Conservation (phyloP, 2,329 filamentous ascomycete genomes). For the Aspergillus unguis region DNA sequence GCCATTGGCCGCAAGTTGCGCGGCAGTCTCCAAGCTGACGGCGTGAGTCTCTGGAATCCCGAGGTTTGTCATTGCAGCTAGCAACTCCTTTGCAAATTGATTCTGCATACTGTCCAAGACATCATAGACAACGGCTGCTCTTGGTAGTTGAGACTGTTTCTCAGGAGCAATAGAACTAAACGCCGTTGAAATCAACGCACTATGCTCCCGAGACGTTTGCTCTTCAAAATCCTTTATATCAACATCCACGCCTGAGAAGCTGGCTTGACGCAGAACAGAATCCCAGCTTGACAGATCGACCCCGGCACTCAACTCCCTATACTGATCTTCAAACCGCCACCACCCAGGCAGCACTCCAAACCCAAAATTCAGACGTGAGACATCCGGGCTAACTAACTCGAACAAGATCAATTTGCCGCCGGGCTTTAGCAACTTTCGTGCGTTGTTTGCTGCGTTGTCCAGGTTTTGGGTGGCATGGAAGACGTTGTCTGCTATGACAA, state of each 20-base stretch:
- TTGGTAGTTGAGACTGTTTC: neutral
- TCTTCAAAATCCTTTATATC: neutral
- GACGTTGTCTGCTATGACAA: constrained; percentile 40
- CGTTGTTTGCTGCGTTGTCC: constrained; percentile 28
- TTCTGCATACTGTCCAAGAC: neutral
- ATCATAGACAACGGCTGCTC: neutral
- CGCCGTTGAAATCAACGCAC: neutral
- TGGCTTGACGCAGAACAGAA: neutral
- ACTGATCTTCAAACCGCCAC: constrained; percentile 25
- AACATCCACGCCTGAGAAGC: neutral
- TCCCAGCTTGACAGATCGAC: neutral
- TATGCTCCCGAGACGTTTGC: neutral
- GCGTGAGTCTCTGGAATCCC: neutral
- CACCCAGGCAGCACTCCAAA: constrained; percentile 22
- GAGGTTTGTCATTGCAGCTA: neutral
- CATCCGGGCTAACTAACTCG: neutral
- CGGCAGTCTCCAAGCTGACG: neutral
- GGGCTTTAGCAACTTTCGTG: constrained; percentile 38
- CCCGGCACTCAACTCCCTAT: neutral
- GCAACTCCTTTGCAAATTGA: neutral
- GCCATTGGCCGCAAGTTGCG: neutral
- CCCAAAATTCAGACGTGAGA: constrained; percentile 5
- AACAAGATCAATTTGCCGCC: constrained; percentile 42
- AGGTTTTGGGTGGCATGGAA: constrained; percentile 37
- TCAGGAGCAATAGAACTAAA: neutral